These are phyloP conservation scores for Tetracladium setigerum DNA, from an alignment of 495 filamentous ascomycete species.

Conservation along the genomic window DNA sequence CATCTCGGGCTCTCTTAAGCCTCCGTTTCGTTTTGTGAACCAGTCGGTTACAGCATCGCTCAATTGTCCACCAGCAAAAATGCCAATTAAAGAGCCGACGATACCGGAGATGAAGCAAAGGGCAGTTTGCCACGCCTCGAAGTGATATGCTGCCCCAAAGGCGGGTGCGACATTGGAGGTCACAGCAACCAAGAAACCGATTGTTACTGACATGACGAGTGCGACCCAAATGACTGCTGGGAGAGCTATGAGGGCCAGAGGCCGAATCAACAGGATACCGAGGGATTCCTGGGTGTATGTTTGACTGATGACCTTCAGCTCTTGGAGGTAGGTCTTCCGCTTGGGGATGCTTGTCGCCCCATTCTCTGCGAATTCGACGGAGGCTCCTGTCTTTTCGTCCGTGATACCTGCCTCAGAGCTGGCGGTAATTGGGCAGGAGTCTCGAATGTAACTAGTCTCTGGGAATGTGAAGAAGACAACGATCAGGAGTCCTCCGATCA, in stretches of 20 bases:
- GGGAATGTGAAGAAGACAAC: slow-evolving; percentile 45
- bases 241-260: slow-evolving; percentile 36
- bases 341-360: background rate
- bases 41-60: slow-evolving; percentile 43
- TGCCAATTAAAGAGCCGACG: slow-evolving; percentile 39
- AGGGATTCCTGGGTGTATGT: slow-evolving; percentile 37
- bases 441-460: slow-evolving; percentile 38
- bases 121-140: slow-evolving; percentile 40
- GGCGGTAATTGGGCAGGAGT: too few relatives aligned
- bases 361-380: background rate
- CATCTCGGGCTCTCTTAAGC: slow-evolving; percentile 50
- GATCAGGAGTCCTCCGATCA: slow-evolving; percentile 35
- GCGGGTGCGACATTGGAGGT: slow-evolving; percentile 42
- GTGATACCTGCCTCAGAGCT: background rate
- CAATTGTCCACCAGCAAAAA: slow-evolving; percentile 40
- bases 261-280: slow-evolving; percentile 38
- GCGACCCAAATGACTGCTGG: slow-evolving; percentile 44
- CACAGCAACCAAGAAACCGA: slow-evolving; percentile 46
- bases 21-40: slow-evolving; percentile 42
- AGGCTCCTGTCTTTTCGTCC: background rate
- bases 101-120: slow-evolving; percentile 42
- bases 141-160: slow-evolving; percentile 35
- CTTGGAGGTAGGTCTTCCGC: slow-evolving; percentile 26
- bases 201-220: slow-evolving; percentile 40
- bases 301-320: slow-evolving; percentile 30